Base-by-base conservation (phyloP, 2,329 filamentous ascomycete species). In the Cadophora gregata region DNA sequence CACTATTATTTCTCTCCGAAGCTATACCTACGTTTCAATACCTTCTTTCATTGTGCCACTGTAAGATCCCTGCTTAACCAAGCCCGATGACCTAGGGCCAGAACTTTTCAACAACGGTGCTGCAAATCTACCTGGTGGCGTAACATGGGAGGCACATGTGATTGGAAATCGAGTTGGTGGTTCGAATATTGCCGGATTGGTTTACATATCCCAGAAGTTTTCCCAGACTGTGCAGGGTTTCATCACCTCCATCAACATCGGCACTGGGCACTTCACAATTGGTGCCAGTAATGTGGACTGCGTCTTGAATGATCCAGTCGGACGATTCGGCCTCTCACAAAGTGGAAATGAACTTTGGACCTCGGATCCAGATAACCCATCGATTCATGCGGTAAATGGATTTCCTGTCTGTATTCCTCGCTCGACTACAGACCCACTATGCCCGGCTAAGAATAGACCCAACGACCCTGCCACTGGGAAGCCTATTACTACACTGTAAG, bases 331-430 rank as follows among this genome's bases (percentile, higher is more conserved):
- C 6, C 76, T 78, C 10, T 78, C 76, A 10, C 81, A 79, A 63
- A 72, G 66, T 2, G 76, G 72, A 0, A 73, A 75, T 10, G 80
- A 80, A 0, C 78, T 80, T 63, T 83, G 83, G 75, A 80, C 81
- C 0, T 80, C 81, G 1, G 83, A 85, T 69, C 81, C 82, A 59
- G 76, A 80, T 64, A 85, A 79, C 66, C 83, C 83, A 1, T 80
- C 78, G 59, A 78, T 85, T 64, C 79, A 77, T 3, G 79, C 82
- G 0, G 84, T 81, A 71, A 81, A 79, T n/a, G 83, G 83, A 0
- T 84, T 84, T 60, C 83, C 83, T 1, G 84, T 85, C 82, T 85
- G 83, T 63, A 81, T 85, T 29, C 82, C 81, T 0, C 77, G 83
- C 14, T 79, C 78, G 25, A 68, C 73, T 27, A 74, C 72, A 33